A percentile compares a stretch with the other conserved stretches of the same genome.
Evolutionary conservation across 176 grass and related monocot species (phyloP).

Genomic region (Puya raimondii): DNA sequence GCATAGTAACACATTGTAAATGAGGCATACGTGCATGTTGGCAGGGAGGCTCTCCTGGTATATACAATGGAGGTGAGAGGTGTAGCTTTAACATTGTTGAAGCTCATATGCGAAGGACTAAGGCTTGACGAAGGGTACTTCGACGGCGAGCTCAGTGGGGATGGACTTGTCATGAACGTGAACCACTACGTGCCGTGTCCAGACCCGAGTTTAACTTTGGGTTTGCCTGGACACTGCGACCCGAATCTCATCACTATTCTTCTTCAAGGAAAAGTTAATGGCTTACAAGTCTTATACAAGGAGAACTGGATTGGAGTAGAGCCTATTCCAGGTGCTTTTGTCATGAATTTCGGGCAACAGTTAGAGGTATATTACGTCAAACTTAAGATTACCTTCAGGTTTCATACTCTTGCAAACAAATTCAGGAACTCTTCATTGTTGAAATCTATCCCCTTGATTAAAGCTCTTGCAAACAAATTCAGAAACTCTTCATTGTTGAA

Average conservation of each 20-base stretch:
- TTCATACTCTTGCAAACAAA: not conserved
- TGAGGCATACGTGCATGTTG: not conserved
- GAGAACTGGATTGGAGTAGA: slow-evolving; percentile 1
- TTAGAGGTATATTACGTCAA: slow-evolving; percentile 8
- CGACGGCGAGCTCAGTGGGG: too few species aligned
- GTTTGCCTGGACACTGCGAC: slow-evolving; percentile 35
- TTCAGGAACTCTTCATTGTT: too few species aligned
- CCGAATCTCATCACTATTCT: slow-evolving; percentile 38
- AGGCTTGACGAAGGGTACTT: too few species aligned
- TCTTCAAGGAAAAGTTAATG: slow-evolving; percentile 12
- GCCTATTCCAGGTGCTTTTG: too few species aligned
- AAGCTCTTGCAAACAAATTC: too few species aligned
- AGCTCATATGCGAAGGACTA: slow-evolving; percentile 9
- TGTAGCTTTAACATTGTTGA: slow-evolving; percentile 16
- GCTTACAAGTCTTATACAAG: slow-evolving; percentile 19
- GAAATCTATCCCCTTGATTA: too few species aligned
- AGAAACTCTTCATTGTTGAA: too few species aligned
- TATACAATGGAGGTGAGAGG: slow-evolving; percentile 30
- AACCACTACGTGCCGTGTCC: too few species aligned
- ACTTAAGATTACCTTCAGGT: slow-evolving; percentile 13
- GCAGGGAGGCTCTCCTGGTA: slow-evolving; percentile 11
- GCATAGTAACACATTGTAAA: too few species aligned
- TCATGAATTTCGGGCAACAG: too few species aligned
- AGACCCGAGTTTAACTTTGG: slow-evolving; percentile 11
- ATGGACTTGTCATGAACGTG: too few species aligned